Base-by-base conservation (phyloP, 441 rosid genomes). In the Populus hybrid region DNA sequence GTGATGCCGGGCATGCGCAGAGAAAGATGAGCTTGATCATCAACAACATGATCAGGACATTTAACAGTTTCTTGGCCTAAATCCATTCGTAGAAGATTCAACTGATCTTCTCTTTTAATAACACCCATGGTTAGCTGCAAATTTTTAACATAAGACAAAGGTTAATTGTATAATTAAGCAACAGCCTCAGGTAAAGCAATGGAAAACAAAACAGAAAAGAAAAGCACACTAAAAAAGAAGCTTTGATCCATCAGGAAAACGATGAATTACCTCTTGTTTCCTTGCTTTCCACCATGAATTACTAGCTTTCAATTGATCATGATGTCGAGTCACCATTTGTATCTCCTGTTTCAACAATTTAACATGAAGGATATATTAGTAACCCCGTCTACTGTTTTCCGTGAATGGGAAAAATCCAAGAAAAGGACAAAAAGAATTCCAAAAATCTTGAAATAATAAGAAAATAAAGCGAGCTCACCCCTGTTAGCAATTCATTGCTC, bases 301-400 rank as follows among this genome's bases (percentile, higher is more conserved):
- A 1, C 61, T 28, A 11, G 79, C 63, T 72, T 67, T 79, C 24
- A 64, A 69, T 20, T 53, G 14, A 10, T 83, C 78, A 21, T 23
- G 53, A 30, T 74, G 8, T 5, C 6, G 10, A 79, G 32, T 50
- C 14, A 57, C 30, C 1, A 23, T 67, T 72, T 78, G 79, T 18
- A 85, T 28, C 32, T 85, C 82, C 88, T 87, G 87, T 75, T 73
- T 8, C 35, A 1, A 71, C 40, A 32, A 69, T 78, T 66, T 6
- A 30, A 26, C 20, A 59, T 1, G 72, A 35, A 35, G 72, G 42
- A 65, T 10, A 1, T 21, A 24, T 26, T 21, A 21, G 14, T 1
- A 30, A 10, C 63, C 63, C 16, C 10, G 2, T 20, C 16, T 5
- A 20, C 16, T 12, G 23, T 32, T 30, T 40, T 0, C 72, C 14